Evolutionary conservation across 352 stramenopile genomes (phyloP).

Genomic region (Albugo laibachii): DNA sequence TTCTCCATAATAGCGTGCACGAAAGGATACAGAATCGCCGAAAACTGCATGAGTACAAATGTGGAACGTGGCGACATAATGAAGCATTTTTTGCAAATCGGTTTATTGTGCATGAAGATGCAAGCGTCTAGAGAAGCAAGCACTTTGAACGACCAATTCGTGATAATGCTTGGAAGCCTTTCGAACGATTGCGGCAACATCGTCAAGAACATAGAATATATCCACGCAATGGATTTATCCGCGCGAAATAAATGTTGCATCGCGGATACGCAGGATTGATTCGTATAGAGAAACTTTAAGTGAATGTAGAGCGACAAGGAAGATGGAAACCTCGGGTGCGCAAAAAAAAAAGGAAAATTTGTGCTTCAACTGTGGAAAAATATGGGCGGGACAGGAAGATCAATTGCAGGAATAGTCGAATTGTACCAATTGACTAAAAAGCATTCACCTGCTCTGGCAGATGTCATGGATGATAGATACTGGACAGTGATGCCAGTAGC

Average conservation of each 20-base stretch:
- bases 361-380: not conserved
- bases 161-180: constrained; percentile 2
- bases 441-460: not conserved
- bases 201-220: constrained; percentile 1
- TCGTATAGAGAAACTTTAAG: not conserved
- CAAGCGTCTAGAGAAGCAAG: constrained; percentile 4
- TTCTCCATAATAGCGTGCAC: constrained; percentile 8
- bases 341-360: too few relatives aligned
- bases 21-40: constrained; percentile 10
- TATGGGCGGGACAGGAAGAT: not conserved
- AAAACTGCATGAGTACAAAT: constrained; percentile 7
- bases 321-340: too few relatives aligned
- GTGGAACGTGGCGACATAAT: constrained; percentile 1
- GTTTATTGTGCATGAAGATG: constrained; percentile 7
- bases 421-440: not conserved
- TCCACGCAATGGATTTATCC: not conserved
- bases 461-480: not conserved
- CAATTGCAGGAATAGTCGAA: not conserved
- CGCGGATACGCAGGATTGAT: constrained; percentile 3
- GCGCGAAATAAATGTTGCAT: constrained; percentile 8
- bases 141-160: constrained; percentile 3
- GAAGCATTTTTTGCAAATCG: constrained; percentile 7
- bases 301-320: too few relatives aligned
- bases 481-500: constrained; percentile 9
- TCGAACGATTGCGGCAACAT: constrained; percentile 7